Percentiles rank a stretch among this genome's conserved stretches.
phyloP scores from a whole-genome alignment of 78 protist species.

The Monocercomonoides exilis region DNA sequence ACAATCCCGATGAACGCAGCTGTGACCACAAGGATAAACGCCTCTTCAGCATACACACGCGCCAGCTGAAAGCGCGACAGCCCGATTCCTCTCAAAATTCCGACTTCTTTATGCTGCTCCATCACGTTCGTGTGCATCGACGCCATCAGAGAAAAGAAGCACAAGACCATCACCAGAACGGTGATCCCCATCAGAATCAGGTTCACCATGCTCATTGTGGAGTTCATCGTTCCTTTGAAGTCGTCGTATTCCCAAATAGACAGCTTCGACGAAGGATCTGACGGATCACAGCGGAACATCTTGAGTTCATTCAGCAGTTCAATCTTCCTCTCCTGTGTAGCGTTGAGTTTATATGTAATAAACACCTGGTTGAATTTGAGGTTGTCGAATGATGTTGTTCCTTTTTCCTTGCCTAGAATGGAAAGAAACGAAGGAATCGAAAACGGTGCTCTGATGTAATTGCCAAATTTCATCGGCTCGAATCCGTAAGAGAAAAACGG shows the following conservation, averaged over 20 bases:
- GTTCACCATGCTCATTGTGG: conserved; percentile 42
- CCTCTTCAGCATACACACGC: conserved; percentile 74
- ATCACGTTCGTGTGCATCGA: conserved; percentile 66
- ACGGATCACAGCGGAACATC: background rate
- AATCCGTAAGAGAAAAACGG: too few species aligned
- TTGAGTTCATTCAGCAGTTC: background rate
- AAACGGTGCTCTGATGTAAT: too few species aligned
- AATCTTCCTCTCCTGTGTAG: too few species aligned
- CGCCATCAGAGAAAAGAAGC: conserved; percentile 57
- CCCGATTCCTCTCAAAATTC: conserved; percentile 68
- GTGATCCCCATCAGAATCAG: conserved; percentile 62
- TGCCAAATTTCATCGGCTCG: too few species aligned
- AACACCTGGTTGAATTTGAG: too few species aligned
- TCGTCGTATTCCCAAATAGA: too few species aligned
- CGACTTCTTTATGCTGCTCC: conserved; percentile 79
- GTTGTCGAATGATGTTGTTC: too few species aligned
- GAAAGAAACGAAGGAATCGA: too few species aligned
- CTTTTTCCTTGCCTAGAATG: too few species aligned
- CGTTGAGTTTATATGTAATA: too few species aligned
- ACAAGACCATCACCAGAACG: conserved; percentile 61
- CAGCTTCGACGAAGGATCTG: too few species aligned
- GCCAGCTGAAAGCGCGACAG: background rate
- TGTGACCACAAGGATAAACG: conserved; percentile 66
- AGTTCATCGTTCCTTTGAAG: too few species aligned
- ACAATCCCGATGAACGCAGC: conserved; percentile 66